Evolutionary conservation across 352 stramenopile species (phyloP).

Genomic region (Pythium insidiosum): DNA sequence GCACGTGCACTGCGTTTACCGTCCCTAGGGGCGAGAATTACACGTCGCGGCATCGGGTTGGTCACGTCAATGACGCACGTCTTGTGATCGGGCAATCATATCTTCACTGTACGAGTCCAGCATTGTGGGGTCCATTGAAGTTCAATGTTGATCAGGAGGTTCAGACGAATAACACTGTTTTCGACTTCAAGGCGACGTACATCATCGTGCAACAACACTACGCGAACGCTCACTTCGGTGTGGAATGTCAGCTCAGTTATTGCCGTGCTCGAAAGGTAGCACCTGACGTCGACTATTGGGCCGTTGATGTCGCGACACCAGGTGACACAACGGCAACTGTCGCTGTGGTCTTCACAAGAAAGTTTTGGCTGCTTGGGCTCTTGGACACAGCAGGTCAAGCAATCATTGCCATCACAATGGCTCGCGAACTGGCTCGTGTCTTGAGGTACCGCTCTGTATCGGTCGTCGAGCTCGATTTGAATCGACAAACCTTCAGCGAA

Average conservation of each 20-base stretch:
- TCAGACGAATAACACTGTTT: not conserved
- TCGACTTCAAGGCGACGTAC: slow-evolving; percentile 5
- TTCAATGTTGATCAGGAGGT: not conserved
- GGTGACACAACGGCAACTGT: slow-evolving; percentile 1
- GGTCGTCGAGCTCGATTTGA: not conserved
- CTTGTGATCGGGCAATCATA: slow-evolving; percentile 1
- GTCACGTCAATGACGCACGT: slow-evolving; percentile 4
- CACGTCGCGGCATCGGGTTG: not conserved
- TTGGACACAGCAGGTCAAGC: not conserved
- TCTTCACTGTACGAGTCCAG: not conserved
- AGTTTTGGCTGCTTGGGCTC: not conserved
- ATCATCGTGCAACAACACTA: slow-evolving; percentile 6
- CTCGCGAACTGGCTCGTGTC: not conserved
- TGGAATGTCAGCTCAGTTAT: not conserved
- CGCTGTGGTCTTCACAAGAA: slow-evolving; percentile 2
- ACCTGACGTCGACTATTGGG: not conserved
- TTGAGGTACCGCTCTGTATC: not conserved
- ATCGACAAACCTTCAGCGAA: not conserved
- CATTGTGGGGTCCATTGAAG: not conserved
- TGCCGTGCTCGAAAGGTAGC: slow-evolving; percentile 1
- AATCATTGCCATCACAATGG: not conserved
- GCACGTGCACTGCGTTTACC: slow-evolving; percentile 7
- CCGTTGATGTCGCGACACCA: not conserved
- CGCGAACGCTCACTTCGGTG: not conserved
- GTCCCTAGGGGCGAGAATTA: slow-evolving; percentile 3